Base-by-base conservation (phyloP, 2,329 filamentous ascomycete genomes). In the Scytalidium sp. region DNA sequence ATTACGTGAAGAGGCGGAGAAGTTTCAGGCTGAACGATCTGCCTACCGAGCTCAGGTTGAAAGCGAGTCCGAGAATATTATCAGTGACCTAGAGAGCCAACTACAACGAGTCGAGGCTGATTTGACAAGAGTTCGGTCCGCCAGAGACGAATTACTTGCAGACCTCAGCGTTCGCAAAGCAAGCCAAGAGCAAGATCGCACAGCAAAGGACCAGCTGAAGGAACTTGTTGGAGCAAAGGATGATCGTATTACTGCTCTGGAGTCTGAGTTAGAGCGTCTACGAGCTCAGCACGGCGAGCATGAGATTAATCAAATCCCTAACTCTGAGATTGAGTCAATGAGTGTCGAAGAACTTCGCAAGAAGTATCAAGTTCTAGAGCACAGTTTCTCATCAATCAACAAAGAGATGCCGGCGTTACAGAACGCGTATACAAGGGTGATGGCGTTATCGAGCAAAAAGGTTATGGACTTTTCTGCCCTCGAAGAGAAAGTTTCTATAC, bases 401-500 rank as follows among this genome's bases (percentile, higher is more conserved):
- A 85, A 86, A 56, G 94, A 99, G 69, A 70, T 99, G 49, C 86
- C 90, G 2, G 89, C 90, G 0, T 90, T 99, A 75, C 91, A 96
- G 65, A 85, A 84, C 46, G 93, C 93, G 1, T 97, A 91, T 75
- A 96, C 88, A 68, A 93, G 92, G 68, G 88, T 92, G 46, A 90
- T 92, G 64, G 84, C 84, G 19, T 70, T 96, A 50, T 91, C 91
- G 7, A 85, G 87, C 46, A 93, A 90, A 72, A 97, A 96, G 69
- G 84, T 96, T 27, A 80, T 87, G 60, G 91, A 96, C 54, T 83
- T 88, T 46, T 74, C 78, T 5, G 76, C 79, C 3, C 74, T 90
- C 64, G 92, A 97, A 70, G 91, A 96, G 50, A 88, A 87, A 54
- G 75, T 93, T 32, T 73, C 82, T 17, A 76, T 88, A 20, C 73